Base-by-base conservation (phyloP, 345 rosid genomes). In the Linum trigynum region DNA sequence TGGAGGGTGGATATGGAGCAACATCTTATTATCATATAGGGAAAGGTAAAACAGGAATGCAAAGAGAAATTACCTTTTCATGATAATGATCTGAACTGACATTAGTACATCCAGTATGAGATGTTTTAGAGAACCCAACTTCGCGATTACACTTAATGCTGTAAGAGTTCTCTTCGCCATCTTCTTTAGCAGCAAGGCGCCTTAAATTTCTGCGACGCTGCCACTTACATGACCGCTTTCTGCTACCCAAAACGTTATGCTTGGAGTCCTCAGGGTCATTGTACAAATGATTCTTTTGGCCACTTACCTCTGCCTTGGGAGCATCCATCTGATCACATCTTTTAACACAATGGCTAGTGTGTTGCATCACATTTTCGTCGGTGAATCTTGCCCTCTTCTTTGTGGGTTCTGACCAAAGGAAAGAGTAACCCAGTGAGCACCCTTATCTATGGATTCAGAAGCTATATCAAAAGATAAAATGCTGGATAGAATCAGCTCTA, bases 221-320 rank as follows among this genome's bases (percentile, higher is more conserved):
- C 83, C 82, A 71, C 43, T 65, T 70, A 70, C 83, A 72, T 48
- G 56, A 59, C 38, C 70, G 75, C 74, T 76, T 77, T 68, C 69
- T 70, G 14, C 7, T 57, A 23, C 75, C 65, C 39, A 38, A 23
- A 14, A 37, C 48, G 65, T 65, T 45, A 58, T 16, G 62, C 68
- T 42, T 11, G 11, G 65, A 64, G 59, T 55, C 67, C 39, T 65
- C 66, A 55, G 67, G 45, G 55, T 50, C 61, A 12, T 62, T 66
- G 65, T 35, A 32, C 37, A 39, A 66, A 63, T 36, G 48, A 16
- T 55, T 76, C 14, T 65, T 58, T 48, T 62, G 51, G 60, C 62
- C 57, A 17, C 56, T 16, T 63, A 59, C 32, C 64, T 39, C 64
- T 55, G n/a, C 61, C 39, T 5, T 32, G 8, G 42, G 37, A 51